A percentile compares a stretch with the other conserved stretches of the same genome.
These are phyloP conservation scores for Tripidium arundinaceum DNA, from an alignment of 202 grass and related monocot genomes.

Conservation along the genomic window DNA sequence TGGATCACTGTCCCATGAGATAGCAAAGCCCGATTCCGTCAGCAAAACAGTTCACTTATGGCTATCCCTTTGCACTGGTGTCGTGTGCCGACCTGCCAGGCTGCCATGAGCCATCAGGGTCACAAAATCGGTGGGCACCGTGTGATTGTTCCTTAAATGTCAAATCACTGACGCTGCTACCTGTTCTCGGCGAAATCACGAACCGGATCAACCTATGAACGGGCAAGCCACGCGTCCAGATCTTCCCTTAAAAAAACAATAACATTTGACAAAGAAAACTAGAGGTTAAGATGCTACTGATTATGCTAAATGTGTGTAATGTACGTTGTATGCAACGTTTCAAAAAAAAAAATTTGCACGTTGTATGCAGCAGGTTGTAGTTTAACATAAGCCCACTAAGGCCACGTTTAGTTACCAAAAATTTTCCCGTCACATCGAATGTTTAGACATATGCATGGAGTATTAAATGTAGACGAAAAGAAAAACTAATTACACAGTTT, in stretches of 20 bases:
- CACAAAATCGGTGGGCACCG: background rate
- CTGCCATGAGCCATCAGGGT: background rate
- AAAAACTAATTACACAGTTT: too few species aligned
- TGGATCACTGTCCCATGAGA: slow-evolving; percentile 2
- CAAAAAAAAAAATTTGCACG: background rate
- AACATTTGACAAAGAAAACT: too few species aligned
- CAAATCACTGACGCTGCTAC: slow-evolving; percentile 20
- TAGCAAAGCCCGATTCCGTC: background rate
- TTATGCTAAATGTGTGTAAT: background rate
- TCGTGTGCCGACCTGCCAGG: slow-evolving; percentile 7
- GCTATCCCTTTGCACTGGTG: background rate
- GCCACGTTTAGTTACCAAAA: too few species aligned
- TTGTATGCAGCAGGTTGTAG: background rate
- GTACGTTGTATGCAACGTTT: background rate
- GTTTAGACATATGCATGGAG: too few species aligned
- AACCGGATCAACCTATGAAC: background rate
- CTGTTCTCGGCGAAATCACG: slow-evolving; percentile 15
- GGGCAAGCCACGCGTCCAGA: slow-evolving; percentile 21
- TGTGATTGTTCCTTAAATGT: background rate
- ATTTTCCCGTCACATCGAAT: too few species aligned
- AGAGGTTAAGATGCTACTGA: background rate
- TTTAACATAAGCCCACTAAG: background rate
- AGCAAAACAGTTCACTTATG: slow-evolving; percentile 8
- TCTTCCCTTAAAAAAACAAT: background rate
- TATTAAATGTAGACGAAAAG: too few species aligned